phyloP scores from a whole-genome alignment of 352 stramenopile species.

The Albugo candida region DNA sequence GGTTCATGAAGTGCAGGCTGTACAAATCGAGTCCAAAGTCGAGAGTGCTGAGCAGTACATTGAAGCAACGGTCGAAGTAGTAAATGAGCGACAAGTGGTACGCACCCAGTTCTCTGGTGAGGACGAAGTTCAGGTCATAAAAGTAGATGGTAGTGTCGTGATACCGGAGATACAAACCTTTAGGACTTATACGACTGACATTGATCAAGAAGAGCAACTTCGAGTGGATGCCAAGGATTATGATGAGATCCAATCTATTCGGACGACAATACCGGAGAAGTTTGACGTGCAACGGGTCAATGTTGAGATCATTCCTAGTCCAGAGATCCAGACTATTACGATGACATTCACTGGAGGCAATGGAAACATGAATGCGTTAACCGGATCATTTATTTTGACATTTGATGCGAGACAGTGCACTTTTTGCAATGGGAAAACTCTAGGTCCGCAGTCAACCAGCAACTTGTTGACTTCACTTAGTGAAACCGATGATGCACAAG shows the following conservation, averaged over 20 bases:
- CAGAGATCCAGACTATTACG: slow-evolving; percentile 74
- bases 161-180: slow-evolving; percentile 85
- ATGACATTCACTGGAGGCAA: slow-evolving; percentile 50
- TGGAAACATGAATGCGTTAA: slow-evolving; percentile 24
- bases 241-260: slow-evolving; percentile 84
- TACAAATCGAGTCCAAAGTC: slow-evolving; percentile 62
- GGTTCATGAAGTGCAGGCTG: slow-evolving; percentile 79
- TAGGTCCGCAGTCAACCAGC: slow-evolving; percentile 21
- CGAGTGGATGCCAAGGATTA: slow-evolving; percentile 63
- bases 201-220: slow-evolving; percentile 83
- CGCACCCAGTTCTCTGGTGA: slow-evolving; percentile 67
- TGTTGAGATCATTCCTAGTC: slow-evolving; percentile 37
- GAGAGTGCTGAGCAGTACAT: slow-evolving; percentile 89
- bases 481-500: slow-evolving; percentile 4
- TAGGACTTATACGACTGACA: slow-evolving; percentile 80
- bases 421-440: slow-evolving; percentile 40
- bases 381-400: slow-evolving; percentile 21
- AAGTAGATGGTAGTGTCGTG: slow-evolving; percentile 37
- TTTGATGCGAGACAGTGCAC: slow-evolving; percentile 48
- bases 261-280: slow-evolving; percentile 42
- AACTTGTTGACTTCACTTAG: slow-evolving; percentile 23
- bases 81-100: slow-evolving; percentile 92
- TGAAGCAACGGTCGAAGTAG: slow-evolving; percentile 83
- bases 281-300: slow-evolving; percentile 78
- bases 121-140: slow-evolving; percentile 80